Percentiles rank a stretch among this genome's conserved stretches.
phyloP scores from a whole-genome alignment of 305 asterid genomes.

The Fraxinus sp. region DNA sequence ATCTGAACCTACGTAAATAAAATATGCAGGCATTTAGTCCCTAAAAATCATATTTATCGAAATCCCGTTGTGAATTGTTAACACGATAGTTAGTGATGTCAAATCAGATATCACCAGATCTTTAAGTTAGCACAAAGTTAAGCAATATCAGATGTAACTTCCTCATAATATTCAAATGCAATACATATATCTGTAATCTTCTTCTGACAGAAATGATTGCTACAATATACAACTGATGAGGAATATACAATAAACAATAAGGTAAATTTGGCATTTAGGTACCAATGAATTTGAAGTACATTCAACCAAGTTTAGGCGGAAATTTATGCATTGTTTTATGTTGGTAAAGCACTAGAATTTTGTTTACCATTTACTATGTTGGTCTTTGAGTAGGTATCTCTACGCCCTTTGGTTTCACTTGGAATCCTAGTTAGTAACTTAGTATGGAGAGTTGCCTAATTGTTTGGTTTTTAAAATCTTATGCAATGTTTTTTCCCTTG shows the following conservation, averaged over 20 bases:
- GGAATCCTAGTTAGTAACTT: background rate
- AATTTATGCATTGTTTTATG: background rate
- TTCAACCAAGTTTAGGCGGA: background rate
- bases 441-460: background rate
- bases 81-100: background rate
- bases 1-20: constrained; percentile 9
- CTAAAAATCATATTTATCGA: background rate
- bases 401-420: background rate
- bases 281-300: background rate
- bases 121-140: background rate
- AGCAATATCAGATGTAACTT: background rate
- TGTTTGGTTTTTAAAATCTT: background rate
- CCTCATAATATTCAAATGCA: constrained; percentile 17
- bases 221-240: background rate
- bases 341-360: background rate
- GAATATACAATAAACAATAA: background rate
- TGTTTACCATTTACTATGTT: background rate
- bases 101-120: background rate
- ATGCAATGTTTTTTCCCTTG: background rate
- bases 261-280: background rate
- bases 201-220: constrained; percentile 4
- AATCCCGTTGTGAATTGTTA: constrained; percentile 6
- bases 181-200: constrained; percentile 13
- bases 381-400: background rate
- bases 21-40: constrained; percentile 2